Conservation (phyloP, 352 stramenopile genomes). For the Pilasporangium apinafurcum region DNA sequence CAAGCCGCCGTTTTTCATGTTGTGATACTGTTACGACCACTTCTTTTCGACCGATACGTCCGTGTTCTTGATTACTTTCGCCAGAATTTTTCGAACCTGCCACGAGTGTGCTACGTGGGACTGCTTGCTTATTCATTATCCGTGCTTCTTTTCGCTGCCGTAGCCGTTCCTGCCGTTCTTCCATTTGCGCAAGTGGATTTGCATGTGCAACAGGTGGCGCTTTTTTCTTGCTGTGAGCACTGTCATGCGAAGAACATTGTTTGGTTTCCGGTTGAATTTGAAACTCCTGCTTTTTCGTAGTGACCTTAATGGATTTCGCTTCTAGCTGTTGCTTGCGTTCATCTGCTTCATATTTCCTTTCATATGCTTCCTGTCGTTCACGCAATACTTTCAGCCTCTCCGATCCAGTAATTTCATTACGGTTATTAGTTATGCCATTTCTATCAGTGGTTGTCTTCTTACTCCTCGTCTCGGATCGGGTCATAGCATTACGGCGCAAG, state of each 20-base stretch:
- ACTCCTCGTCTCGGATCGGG: too few relatives aligned
- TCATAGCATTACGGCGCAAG: too few relatives aligned
- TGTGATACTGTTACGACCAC: constrained; percentile 15
- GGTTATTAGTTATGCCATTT: too few relatives aligned
- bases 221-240: not conserved
- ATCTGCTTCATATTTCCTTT: not conserved
- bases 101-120: not conserved
- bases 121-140: not conserved
- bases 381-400: too few relatives aligned
- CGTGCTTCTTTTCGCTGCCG: constrained; percentile 14
- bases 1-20: constrained; percentile 17
- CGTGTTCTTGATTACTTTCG: not conserved
- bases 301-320: too few relatives aligned
- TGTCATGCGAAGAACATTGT: not conserved
- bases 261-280: not conserved
- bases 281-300: not conserved
- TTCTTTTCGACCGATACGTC: too few relatives aligned
- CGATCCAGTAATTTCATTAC: too few relatives aligned
- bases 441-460: constrained; percentile 1
- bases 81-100: not conserved
- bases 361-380: not conserved
- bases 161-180: constrained; percentile 21
- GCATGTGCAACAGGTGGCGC: not conserved
- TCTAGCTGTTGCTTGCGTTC: not conserved
- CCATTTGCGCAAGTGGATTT: constrained; percentile 19